Percentiles rank a stretch among this genome's conserved stretches.
Conservation (phyloP, 2,329 filamentous ascomycete species). For the Talaromyces sp. region DNA sequence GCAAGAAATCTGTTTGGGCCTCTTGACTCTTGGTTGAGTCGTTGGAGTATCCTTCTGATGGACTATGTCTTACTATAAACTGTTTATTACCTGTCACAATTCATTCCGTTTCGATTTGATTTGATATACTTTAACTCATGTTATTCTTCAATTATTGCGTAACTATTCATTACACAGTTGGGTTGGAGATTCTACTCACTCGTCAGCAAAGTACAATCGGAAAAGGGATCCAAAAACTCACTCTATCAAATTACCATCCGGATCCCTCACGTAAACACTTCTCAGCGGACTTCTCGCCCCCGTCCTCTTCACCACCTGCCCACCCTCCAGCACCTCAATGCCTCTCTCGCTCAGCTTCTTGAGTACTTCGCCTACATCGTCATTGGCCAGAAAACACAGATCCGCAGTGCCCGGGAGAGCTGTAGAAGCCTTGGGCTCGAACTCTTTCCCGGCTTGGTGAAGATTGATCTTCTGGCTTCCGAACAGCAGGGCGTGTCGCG, state of each 20-base stretch:
- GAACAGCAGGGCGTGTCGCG: conserved; percentile 52
- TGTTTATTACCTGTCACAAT: conserved; percentile 2
- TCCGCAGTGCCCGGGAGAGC: conserved; percentile 56
- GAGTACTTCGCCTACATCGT: conserved; percentile 42
- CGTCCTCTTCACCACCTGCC: conserved; percentile 49
- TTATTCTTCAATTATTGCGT: neutral
- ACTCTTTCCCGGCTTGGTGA: conserved; percentile 54
- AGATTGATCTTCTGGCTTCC: conserved; percentile 59
- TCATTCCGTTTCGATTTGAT: neutral
- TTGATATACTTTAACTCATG: neutral
- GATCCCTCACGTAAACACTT: conserved; percentile 58
- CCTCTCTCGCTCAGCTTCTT: conserved; percentile 37
- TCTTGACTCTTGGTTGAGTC: conserved; percentile 2
- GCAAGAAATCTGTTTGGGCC: conserved; percentile 11
- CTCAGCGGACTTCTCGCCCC: conserved; percentile 52
- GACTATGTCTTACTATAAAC: conserved; percentile 10
- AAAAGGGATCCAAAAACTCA: conserved; percentile 29
- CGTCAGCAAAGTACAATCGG: neutral
- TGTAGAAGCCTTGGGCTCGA: conserved; percentile 53
- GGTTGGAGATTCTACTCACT: conserved; percentile 12
- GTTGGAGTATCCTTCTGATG: conserved; percentile 7
- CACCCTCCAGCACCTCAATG: conserved; percentile 43
- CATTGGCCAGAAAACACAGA: conserved; percentile 54
- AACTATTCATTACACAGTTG: conserved; percentile 3
- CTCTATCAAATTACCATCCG: conserved; percentile 60